phyloP scores from a whole-genome alignment of 1,284 basidiomycete genomes.

The Ceratorhiza oryzae-sativae region DNA sequence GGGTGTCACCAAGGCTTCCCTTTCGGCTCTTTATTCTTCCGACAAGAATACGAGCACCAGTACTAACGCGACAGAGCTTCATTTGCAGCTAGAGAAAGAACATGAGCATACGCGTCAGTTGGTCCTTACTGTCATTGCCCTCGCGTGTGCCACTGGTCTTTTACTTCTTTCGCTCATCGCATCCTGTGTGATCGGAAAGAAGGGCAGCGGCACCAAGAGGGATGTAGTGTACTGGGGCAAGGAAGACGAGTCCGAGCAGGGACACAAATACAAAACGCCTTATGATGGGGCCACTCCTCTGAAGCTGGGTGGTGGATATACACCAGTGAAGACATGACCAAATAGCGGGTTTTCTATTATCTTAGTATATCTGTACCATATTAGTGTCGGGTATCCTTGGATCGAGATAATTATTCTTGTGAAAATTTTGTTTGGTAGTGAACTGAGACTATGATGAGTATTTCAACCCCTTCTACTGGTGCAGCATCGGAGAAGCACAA shows the following conservation, averaged over 20 bases:
- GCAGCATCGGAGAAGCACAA: too few relatives aligned
- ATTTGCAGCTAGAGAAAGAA: neutral
- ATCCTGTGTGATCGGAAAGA: neutral
- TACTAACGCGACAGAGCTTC: neutral
- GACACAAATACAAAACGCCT: neutral
- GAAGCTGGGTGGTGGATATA: neutral
- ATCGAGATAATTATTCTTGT: too few relatives aligned
- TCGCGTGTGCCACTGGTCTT: neutral
- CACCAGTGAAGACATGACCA: neutral
- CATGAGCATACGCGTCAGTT: neutral
- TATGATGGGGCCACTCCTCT: neutral
- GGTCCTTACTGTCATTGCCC: neutral
- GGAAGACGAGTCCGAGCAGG: neutral
- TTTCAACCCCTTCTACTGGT: too few relatives aligned
- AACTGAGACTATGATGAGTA: too few relatives aligned
- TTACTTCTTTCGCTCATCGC: neutral
- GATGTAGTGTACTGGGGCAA: neutral
- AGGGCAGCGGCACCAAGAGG: neutral
- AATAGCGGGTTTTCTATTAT: neutral
- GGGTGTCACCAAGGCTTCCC: constrained; percentile 3
- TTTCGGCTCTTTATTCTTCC: neutral
- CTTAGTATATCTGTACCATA: too few relatives aligned
- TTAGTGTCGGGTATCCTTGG: too few relatives aligned
- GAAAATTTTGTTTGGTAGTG: too few relatives aligned
- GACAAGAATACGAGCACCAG: neutral